Percentiles rank a stretch among this genome's conserved stretches.
Evolutionary conservation across 2,329 filamentous ascomycete species (phyloP).

Genomic region (Ceratocystis colombiana): DNA sequence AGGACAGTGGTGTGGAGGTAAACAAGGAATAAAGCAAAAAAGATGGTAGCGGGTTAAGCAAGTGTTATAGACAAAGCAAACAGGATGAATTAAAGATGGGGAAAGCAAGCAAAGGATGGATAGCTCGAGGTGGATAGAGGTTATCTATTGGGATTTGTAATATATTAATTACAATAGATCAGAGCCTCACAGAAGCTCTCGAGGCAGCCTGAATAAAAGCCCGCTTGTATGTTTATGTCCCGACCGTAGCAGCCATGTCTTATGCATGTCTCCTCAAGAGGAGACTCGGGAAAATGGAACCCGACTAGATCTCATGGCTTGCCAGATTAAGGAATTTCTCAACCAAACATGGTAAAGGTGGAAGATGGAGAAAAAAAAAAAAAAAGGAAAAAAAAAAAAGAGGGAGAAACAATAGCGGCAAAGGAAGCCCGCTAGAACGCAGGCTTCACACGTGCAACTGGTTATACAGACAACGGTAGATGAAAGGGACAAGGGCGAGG

Average conservation of each 20-base stretch:
- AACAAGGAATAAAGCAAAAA: background rate
- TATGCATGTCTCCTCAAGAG: background rate
- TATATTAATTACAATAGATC: background rate
- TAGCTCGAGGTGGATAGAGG: background rate
- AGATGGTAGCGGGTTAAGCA: background rate
- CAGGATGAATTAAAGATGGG: conserved; percentile 18
- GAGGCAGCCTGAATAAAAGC: background rate
- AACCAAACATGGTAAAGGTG: background rate
- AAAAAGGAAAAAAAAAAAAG: rapidly evolving
- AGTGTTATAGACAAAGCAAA: conserved; percentile 11
- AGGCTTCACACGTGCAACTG: conserved; percentile 14
- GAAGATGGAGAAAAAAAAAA: background rate
- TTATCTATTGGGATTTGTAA: background rate
- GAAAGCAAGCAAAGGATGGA: background rate
- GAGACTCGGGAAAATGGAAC: background rate
- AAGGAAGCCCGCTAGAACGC: background rate
- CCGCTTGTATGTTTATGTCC: background rate
- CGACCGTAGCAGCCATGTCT: background rate
- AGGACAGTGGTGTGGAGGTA: background rate
- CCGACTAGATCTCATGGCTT: background rate
- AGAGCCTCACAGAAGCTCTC: background rate
- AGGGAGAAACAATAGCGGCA: background rate
- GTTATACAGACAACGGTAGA: conserved; percentile 15
- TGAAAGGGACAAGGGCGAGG: background rate
- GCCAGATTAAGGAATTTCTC: too few species aligned